These are phyloP conservation scores for Cucurbita pepo DNA, from an alignment of 306 rosid genomes.

Conservation along the genomic window DNA sequence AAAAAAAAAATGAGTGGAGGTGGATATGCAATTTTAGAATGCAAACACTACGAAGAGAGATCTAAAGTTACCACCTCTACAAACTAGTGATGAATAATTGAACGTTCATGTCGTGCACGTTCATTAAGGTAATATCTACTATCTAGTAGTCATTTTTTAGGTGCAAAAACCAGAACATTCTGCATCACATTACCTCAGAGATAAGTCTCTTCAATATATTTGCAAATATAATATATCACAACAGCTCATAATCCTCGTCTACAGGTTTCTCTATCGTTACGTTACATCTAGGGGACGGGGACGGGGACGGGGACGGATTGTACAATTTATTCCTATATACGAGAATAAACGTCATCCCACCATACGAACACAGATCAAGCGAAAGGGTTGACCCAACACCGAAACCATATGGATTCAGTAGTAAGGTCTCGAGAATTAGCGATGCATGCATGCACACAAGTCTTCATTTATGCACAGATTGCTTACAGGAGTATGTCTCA, in stretches of 20 bases:
- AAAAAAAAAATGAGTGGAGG: too few relatives aligned
- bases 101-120: too few relatives aligned
- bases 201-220: not conserved
- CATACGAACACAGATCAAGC: not conserved
- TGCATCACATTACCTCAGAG: not conserved
- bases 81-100: too few relatives aligned
- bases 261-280: not conserved
- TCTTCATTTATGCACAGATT: slow-evolving; percentile 1
- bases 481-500: slow-evolving; percentile 14
- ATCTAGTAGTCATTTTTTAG: too few relatives aligned
- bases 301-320: not conserved
- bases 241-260: not conserved
- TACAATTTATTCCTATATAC: slow-evolving; percentile 4
- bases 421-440: not conserved
- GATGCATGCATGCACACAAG: not conserved
- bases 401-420: not conserved
- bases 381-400: not conserved
- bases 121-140: too few relatives aligned
- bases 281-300: not conserved
- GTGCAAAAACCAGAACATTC: not conserved
- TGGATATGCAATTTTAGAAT: too few relatives aligned
- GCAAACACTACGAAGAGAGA: too few relatives aligned
- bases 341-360: not conserved
- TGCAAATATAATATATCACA: not conserved
- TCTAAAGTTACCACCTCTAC: too few relatives aligned